These are phyloP conservation scores for Claviceps humidiphila DNA, from an alignment of 2,329 filamentous ascomycete genomes.

Conservation along the genomic window DNA sequence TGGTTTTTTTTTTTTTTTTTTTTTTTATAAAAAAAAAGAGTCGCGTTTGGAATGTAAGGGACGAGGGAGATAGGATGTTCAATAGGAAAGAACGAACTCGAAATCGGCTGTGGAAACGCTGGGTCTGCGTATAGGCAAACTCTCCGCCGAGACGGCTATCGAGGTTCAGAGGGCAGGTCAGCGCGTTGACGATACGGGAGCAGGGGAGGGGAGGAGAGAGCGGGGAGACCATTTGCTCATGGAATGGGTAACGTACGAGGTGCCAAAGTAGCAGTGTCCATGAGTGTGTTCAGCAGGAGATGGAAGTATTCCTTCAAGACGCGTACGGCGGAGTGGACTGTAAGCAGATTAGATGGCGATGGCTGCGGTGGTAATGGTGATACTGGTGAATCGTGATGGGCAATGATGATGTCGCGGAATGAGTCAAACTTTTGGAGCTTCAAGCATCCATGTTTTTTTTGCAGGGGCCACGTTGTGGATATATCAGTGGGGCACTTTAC, in stretches of 20 bases:
- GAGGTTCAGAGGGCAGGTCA: neutral
- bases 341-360: neutral
- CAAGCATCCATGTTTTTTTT: neutral
- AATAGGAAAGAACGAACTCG: neutral
- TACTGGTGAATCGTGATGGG: neutral
- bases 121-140: slow-evolving; percentile 4
- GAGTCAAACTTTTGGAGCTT: slow-evolving; percentile 1
- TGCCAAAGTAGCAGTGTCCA: neutral
- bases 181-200: neutral
- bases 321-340: neutral
- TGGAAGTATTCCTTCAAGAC: neutral
- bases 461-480: neutral
- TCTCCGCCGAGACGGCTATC: slow-evolving; percentile 2
- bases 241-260: neutral
- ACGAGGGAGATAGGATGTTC: neutral
- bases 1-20: neutral
- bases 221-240: neutral
- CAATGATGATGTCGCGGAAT: neutral
- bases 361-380: neutral
- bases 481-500: too few species aligned
- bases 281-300: neutral
- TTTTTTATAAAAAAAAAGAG: neutral
- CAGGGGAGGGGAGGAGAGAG: neutral
- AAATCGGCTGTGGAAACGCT: slow-evolving; percentile 12
- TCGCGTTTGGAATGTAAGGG: too few species aligned